phyloP scores from a whole-genome alignment of 2,329 filamentous ascomycete genomes.

The Eutypella sp. region DNA sequence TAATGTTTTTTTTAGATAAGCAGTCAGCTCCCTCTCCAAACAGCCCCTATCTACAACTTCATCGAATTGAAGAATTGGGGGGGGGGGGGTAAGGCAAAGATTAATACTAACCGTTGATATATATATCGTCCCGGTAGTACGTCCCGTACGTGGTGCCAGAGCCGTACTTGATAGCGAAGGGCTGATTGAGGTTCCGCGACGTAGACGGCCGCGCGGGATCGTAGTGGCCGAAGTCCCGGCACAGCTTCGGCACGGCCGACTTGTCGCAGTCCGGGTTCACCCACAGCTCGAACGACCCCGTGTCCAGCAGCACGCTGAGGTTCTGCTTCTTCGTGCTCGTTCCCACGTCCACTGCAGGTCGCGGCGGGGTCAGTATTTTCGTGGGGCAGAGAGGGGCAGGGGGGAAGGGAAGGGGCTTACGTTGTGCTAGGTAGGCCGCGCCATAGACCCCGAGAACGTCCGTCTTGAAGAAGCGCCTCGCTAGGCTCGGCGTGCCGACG shows the following conservation, averaged over 20 bases:
- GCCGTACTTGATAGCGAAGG: constrained; percentile 34
- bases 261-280: constrained; percentile 45
- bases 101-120: constrained; percentile 34
- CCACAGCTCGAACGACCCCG: constrained; percentile 51
- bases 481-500: constrained; percentile 20
- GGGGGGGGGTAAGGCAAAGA: neutral
- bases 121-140: constrained; percentile 43
- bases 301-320: constrained; percentile 44
- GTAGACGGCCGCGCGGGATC: constrained; percentile 36
- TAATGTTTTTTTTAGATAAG: constrained; percentile 7
- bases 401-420: constrained; percentile 11
- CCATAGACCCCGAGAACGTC: constrained; percentile 24
- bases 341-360: too few species aligned
- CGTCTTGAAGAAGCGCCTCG: constrained; percentile 21
- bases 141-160: constrained; percentile 35
- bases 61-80: too few species aligned
- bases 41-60: neutral
- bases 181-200: constrained; percentile 31
- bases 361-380: too few species aligned
- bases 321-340: constrained; percentile 31
- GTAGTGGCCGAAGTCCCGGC: constrained; percentile 38
- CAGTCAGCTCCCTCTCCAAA: too few species aligned
- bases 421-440: constrained; percentile 26
- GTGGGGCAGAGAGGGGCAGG: neutral
- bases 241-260: constrained; percentile 30